Base-by-base conservation (phyloP, 805 yeast genomes). In the Metahyphopichia silvanorum region DNA sequence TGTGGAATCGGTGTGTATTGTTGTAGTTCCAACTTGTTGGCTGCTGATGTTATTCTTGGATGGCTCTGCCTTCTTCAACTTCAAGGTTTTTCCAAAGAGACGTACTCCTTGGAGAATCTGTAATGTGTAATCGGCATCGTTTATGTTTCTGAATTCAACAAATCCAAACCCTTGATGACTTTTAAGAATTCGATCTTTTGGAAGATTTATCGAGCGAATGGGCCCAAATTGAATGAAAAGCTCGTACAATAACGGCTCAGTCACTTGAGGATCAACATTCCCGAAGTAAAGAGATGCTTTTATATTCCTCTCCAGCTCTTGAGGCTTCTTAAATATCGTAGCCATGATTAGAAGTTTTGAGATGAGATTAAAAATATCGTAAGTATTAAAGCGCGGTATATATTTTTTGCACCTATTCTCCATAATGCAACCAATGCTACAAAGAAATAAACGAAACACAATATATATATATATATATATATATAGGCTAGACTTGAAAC, bases 161-260 rank as follows among this genome's bases (percentile, higher is more conserved):
- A 93, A 91, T 7, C 95, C 97, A 61, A 69, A 91, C 4, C 97
- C 97, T 48, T 83, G 94, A 47, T 84, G 88, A 1, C 73, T 63
- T 38, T 75, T 76, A 18, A 77, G 58, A 4, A 88, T 67, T 40
- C 86, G 71, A 50, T 88, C 96, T 48, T 77, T 80, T 5, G 97
- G 97, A 42, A 93, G 65, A 39, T 81, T 72, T 4, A 93, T 71
- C 19, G 74, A 67, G 24, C 64, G 66, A 2, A 91, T 73, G 0
- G 96, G 95, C 0, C 91, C 88, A 25, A 86, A 80, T 55, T 93
- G 98, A 5, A 85, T 55, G 54, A 88, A 79, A 14, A 93, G 69
- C 55, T 93, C 98, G 49, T 81, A 86, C 18, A 93, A 56, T 13
- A 89, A 49, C 2, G 69, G 60, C 46, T 86, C 95, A 1, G 79